phyloP scores from a whole-genome alignment of 768 basidiomycete genomes.

The Lactarius hatsudake region DNA sequence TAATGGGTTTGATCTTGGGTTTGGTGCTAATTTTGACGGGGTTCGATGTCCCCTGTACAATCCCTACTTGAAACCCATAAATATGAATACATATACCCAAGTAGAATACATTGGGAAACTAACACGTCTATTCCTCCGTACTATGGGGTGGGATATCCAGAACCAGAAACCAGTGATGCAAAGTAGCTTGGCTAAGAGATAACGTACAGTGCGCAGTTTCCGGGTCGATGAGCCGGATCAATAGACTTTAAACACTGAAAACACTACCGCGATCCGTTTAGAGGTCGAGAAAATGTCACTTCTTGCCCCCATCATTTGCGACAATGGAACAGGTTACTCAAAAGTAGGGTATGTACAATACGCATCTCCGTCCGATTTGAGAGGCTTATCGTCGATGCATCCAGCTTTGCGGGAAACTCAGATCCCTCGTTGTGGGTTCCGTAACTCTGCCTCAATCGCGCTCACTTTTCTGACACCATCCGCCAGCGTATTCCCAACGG shows the following conservation, averaged over 20 bases:
- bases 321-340: constrained; percentile 96
- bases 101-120: too few relatives aligned
- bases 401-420: constrained; percentile 95
- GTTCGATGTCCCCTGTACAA: too few relatives aligned
- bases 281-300: constrained; percentile 57
- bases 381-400: not conserved
- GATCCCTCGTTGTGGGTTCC: constrained; percentile 91
- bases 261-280: not conserved
- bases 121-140: too few relatives aligned
- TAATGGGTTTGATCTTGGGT: too few relatives aligned
- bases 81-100: too few relatives aligned
- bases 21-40: too few relatives aligned
- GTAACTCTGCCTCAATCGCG: constrained; percentile 10
- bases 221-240: constrained; percentile 15
- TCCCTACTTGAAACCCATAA: too few relatives aligned
- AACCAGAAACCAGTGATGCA: too few relatives aligned
- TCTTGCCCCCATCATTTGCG: constrained; percentile 92
- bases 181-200: too few relatives aligned
- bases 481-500: constrained; percentile 93
- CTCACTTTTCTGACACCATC: constrained; percentile 3
- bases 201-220: not conserved
- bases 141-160: too few relatives aligned
- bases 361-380: not conserved
- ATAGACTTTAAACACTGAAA: constrained; percentile 24
- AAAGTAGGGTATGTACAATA: constrained; percentile 82